Evolutionary conservation across 306 rosid species (phyloP).

Genomic region (Luffa aegyptiaca): DNA sequence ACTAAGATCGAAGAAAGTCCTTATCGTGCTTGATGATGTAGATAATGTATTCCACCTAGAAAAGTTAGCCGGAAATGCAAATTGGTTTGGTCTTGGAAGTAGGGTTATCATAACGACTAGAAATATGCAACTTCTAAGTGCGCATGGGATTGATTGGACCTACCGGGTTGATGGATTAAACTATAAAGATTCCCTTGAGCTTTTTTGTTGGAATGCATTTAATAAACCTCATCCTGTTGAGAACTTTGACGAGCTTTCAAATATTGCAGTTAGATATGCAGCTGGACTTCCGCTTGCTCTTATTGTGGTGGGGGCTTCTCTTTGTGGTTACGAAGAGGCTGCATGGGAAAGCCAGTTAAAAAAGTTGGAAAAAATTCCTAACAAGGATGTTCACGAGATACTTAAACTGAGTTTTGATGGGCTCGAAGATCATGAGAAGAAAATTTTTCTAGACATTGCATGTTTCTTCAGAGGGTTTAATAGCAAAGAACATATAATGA

Average conservation of each 20-base stretch:
- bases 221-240: too few species aligned
- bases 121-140: constrained; percentile 3
- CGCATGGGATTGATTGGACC: neutral
- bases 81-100: too few species aligned
- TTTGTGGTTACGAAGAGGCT: neutral
- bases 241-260: neutral
- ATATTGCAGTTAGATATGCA: neutral
- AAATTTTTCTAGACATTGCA: neutral
- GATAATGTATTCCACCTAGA: too few species aligned
- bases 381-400: too few species aligned
- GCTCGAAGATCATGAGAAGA: neutral
- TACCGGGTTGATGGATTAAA: neutral
- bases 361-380: too few species aligned
- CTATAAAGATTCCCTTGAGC: neutral
- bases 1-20: too few species aligned
- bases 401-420: too few species aligned
- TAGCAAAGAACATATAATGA: neutral
- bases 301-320: neutral
- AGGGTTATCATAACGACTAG: constrained; percentile 12
- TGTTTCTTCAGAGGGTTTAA: neutral
- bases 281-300: neutral
- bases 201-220: too few species aligned
- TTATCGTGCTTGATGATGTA: too few species aligned
- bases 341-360: too few species aligned
- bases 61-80: too few species aligned